Evolutionary conservation across 495 filamentous ascomycete species (phyloP).

Genomic region (Thermochaetoides thermophila): DNA sequence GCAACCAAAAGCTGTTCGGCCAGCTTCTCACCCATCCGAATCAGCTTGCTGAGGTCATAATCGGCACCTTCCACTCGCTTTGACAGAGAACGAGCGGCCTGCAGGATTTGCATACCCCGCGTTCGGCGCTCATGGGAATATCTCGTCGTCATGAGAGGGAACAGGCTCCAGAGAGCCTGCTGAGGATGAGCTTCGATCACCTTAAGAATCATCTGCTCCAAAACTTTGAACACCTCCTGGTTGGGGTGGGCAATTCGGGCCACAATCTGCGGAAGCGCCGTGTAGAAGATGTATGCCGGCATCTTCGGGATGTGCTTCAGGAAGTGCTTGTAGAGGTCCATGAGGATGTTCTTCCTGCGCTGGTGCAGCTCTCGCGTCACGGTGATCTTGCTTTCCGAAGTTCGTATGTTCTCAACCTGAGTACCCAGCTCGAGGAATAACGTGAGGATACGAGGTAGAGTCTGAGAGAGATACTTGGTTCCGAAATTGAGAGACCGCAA

Average conservation of each 20-base stretch:
- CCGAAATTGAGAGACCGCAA: conserved; percentile 72
- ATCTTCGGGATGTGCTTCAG: conserved; percentile 58
- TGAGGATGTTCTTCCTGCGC: conserved; percentile 46
- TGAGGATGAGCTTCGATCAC: conserved; percentile 67
- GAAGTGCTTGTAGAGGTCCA: conserved; percentile 54
- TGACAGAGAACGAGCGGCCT: conserved; percentile 21
- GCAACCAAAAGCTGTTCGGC: conserved; percentile 68
- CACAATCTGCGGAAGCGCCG: conserved; percentile 80
- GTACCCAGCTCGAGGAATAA: conserved; percentile 87
- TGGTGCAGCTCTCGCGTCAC: conserved; percentile 42
- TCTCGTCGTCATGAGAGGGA: conserved; percentile 53
- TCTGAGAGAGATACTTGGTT: conserved; percentile 89
- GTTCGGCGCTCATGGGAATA: conserved; percentile 34
- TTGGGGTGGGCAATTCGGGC: conserved; percentile 83
- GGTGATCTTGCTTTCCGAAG: conserved; percentile 51
- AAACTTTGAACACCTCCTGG: conserved; percentile 51
- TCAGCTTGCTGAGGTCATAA: conserved; percentile 48
- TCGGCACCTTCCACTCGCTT: conserved; percentile 22
- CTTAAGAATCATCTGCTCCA: conserved; percentile 66
- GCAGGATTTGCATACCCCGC: conserved; percentile 38
- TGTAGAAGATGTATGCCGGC: conserved; percentile 83
- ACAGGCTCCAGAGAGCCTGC: conserved; percentile 85
- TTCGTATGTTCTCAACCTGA: conserved; percentile 49
- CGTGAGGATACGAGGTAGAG: conserved; percentile 75
- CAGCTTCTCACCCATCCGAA: conserved; percentile 65